Conservation (phyloP, 2,329 filamentous ascomycete species). For the Myriosclerotinia duriaeana region DNA sequence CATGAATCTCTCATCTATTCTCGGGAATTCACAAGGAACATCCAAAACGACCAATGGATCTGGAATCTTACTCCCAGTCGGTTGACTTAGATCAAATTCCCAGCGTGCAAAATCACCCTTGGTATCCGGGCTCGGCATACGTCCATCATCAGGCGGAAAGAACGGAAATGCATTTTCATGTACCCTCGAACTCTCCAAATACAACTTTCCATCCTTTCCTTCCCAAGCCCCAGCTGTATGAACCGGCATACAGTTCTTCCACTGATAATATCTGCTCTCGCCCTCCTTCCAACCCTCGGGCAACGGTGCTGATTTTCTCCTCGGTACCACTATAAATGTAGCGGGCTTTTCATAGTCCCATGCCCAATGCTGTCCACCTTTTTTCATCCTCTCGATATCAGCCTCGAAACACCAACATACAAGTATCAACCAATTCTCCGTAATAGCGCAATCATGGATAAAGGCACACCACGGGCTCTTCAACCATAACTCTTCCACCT, state of each 20-base stretch:
- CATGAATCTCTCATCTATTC: slow-evolving; percentile 48
- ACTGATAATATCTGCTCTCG: slow-evolving; percentile 13
- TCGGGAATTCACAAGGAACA: slow-evolving; percentile 46
- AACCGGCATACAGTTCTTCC: slow-evolving; percentile 25
- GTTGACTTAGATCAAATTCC: slow-evolving; percentile 43
- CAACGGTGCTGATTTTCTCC: slow-evolving; percentile 41
- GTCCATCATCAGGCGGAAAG: slow-evolving; percentile 42
- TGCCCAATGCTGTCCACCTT: slow-evolving; percentile 50
- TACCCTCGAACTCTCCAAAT: slow-evolving; percentile 44
- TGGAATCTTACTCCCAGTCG: slow-evolving; percentile 34
- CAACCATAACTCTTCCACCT: slow-evolving; percentile 49
- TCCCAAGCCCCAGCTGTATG: slow-evolving; percentile 42
- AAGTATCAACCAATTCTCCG: slow-evolving; percentile 43
- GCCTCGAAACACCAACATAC: slow-evolving; percentile 42
- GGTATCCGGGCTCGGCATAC: slow-evolving; percentile 39
- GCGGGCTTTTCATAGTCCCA: slow-evolving; percentile 54
- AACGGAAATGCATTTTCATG: slow-evolving; percentile 42
- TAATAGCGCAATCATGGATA: slow-evolving; percentile 51
- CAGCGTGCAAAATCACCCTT: slow-evolving; percentile 45
- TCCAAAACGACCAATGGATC: slow-evolving; percentile 42
- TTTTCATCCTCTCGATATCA: slow-evolving; percentile 46
- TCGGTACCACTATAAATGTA: slow-evolving; percentile 54
- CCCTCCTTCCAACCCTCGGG: neutral
- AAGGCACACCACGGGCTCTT: slow-evolving; percentile 51
- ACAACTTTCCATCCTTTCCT: slow-evolving; percentile 41